phyloP scores from a whole-genome alignment of 2,329 filamentous ascomycete genomes.

The Aureobasidium leucospermi region DNA sequence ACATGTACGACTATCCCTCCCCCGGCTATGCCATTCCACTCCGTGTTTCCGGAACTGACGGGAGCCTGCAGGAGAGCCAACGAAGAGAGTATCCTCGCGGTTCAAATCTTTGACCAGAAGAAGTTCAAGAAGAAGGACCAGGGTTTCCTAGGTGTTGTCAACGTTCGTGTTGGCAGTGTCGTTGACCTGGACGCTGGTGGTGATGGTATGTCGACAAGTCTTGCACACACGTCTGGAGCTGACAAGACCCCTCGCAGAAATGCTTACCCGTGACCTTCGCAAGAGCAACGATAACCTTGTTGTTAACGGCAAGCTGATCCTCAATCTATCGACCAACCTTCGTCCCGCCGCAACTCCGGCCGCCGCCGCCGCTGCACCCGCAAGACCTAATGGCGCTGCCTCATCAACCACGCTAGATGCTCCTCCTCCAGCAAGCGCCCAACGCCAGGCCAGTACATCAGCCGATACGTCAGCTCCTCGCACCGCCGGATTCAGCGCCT shows the following conservation, averaged over 20 bases:
- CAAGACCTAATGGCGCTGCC: constrained; percentile 25
- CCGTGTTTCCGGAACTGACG: background rate
- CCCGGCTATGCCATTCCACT: background rate
- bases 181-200: constrained; percentile 84
- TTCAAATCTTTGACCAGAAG: constrained; percentile 99
- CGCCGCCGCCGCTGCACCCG: constrained; percentile 20
- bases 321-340: constrained; percentile 92
- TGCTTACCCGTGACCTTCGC: constrained; percentile 94
- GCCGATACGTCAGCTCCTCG: constrained; percentile 22
- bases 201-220: constrained; percentile 60
- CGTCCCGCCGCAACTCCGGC: constrained; percentile 51
- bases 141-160: constrained; percentile 95
- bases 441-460: constrained; percentile 19
- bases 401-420: constrained; percentile 16
- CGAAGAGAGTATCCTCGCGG: constrained; percentile 92
- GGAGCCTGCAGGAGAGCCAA: constrained; percentile 63
- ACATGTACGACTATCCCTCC: constrained; percentile 62
- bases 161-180: constrained; percentile 88
- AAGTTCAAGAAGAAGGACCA: constrained; percentile 99
- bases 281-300: constrained; percentile 98
- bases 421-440: constrained; percentile 26
- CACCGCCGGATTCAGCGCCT: constrained; percentile 66
- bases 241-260: constrained; percentile 50
- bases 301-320: constrained; percentile 93
- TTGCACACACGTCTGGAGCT: background rate